These are phyloP conservation scores for Colletotrichum spaethianum DNA, from an alignment of 2,329 filamentous ascomycete species.

Conservation along the genomic window DNA sequence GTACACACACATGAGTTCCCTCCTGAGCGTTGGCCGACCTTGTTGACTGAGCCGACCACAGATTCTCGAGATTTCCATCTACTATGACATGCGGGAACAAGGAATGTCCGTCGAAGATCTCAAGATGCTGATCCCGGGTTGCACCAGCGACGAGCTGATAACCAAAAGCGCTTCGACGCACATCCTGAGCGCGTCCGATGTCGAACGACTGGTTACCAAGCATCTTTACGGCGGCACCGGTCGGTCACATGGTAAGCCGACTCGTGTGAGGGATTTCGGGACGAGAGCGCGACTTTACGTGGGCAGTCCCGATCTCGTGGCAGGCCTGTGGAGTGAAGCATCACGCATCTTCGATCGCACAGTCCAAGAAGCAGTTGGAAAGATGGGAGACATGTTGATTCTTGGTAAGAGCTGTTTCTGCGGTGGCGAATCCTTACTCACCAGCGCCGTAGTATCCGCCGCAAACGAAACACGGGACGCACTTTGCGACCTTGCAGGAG, in stretches of 20 bases:
- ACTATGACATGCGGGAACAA: background rate
- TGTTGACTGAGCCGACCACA: background rate
- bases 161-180: background rate
- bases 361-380: background rate
- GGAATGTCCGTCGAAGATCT: background rate
- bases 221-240: background rate
- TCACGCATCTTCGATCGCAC: background rate
- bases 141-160: background rate
- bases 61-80: conserved; percentile 14
- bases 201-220: background rate
- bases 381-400: conserved; percentile 1
- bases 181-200: background rate
- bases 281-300: background rate
- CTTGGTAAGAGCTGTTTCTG: background rate
- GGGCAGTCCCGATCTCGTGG: background rate
- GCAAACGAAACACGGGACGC: background rate
- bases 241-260: background rate
- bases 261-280: background rate
- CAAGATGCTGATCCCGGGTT: background rate
- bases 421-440: background rate
- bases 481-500: background rate
- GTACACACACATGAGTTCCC: background rate
- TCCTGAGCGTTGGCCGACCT: background rate
- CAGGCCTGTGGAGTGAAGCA: background rate
- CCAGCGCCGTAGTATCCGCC: background rate